phyloP scores from a whole-genome alignment of 306 rosid genomes.

The Pterocarpus macrocarpus region DNA sequence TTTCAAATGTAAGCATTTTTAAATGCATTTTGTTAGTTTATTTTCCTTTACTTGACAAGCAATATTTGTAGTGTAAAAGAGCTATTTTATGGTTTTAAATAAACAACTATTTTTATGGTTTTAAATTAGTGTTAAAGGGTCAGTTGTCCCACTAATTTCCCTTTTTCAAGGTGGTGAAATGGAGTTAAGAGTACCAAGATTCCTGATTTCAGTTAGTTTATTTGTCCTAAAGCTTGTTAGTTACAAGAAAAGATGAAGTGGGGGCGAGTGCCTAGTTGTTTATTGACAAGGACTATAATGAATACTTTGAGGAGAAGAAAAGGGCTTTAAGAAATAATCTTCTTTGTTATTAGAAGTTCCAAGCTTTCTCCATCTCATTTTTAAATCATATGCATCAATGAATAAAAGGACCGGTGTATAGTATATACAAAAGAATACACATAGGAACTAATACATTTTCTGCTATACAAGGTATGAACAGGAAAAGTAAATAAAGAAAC shows the following conservation, averaged over 20 bases:
- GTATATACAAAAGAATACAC: background rate
- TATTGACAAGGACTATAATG: constrained; percentile 52
- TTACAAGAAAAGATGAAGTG: constrained; percentile 16
- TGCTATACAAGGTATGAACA: constrained; percentile 34
- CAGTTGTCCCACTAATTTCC: constrained; percentile 47
- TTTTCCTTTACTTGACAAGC: constrained; percentile 34
- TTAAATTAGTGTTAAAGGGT: constrained; percentile 32
- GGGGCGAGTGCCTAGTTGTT: constrained; percentile 14
- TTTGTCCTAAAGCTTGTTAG: constrained; percentile 45
- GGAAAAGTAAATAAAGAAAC: constrained; percentile 1
- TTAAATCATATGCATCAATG: background rate
- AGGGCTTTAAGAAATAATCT: constrained; percentile 30
- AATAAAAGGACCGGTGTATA: background rate
- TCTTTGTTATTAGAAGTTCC: constrained; percentile 28
- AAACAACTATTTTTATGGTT: too few relatives aligned
- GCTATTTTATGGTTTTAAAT: constrained; percentile 23
- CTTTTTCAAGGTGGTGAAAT: constrained; percentile 45
- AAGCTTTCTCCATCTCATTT: constrained; percentile 30
- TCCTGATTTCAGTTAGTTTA: constrained; percentile 40
- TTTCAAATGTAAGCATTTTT: background rate
- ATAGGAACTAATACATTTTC: constrained; percentile 12
- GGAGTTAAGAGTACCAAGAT: constrained; percentile 34
- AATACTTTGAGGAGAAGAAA: constrained; percentile 60
- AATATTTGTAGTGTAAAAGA: constrained; percentile 36
- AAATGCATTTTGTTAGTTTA: background rate